phyloP scores from a whole-genome alignment of 305 asterid genomes.

The Fraxinus ornus region DNA sequence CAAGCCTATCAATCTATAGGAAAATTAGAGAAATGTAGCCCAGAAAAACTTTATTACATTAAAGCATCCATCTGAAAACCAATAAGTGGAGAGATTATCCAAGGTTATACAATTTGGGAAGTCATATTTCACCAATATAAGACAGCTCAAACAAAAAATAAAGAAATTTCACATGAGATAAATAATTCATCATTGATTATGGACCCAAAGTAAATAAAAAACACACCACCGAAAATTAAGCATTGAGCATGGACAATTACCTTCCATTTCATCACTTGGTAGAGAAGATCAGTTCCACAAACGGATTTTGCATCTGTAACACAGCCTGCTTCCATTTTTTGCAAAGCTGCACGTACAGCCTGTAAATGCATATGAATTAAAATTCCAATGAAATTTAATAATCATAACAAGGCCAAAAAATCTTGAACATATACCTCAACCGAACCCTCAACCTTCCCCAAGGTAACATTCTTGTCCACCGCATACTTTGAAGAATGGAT shows the following conservation, averaged over 20 bases:
- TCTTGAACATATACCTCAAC: slow-evolving; percentile 53
- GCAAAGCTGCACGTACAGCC: slow-evolving; percentile 73
- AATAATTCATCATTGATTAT: slow-evolving; percentile 5
- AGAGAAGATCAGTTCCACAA: slow-evolving; percentile 65
- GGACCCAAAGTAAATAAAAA: slow-evolving; percentile 1
- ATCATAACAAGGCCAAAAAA: slow-evolving; percentile 13
- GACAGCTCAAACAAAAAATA: not conserved
- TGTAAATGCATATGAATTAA: slow-evolving; percentile 31
- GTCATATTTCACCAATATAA: not conserved
- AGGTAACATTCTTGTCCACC: slow-evolving; percentile 48
- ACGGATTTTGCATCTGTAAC: slow-evolving; percentile 80
- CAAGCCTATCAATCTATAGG: not conserved
- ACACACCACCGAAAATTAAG: slow-evolving; percentile 5
- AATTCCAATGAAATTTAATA: slow-evolving; percentile 20
- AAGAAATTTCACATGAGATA: not conserved
- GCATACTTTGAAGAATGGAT: slow-evolving; percentile 34
- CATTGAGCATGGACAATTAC: slow-evolving; percentile 32
- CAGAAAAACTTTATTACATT: not conserved
- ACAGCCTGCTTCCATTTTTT: slow-evolving; percentile 62
- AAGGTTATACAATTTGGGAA: not conserved
- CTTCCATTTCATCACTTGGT: slow-evolving; percentile 72
- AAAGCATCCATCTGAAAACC: slow-evolving; percentile 1
- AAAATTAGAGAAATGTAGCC: slow-evolving; percentile 4
- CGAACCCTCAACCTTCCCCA: slow-evolving; percentile 77
- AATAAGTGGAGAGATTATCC: not conserved